Percentiles rank a stretch among this genome's conserved stretches.
phyloP scores from a whole-genome alignment of 306 rosid species.

The Glycine tomentella region DNA sequence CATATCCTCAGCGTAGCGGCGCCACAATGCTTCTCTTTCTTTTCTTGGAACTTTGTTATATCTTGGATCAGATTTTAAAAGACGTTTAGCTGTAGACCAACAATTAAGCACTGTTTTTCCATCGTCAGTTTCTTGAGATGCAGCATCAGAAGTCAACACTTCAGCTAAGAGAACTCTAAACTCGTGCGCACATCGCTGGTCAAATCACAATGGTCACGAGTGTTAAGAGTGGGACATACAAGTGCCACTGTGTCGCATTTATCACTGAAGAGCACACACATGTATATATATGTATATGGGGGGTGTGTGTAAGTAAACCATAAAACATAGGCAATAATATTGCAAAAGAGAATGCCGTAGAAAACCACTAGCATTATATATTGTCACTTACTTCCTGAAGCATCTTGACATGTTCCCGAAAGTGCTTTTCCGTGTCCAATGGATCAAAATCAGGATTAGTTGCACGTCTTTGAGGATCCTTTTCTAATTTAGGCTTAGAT shows the following conservation, averaged over 20 bases:
- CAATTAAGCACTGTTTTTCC: constrained; percentile 84
- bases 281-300: background rate
- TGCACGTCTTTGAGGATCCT: constrained; percentile 93
- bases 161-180: constrained; percentile 78
- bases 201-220: constrained; percentile 40
- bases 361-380: constrained; percentile 9
- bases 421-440: constrained; percentile 85
- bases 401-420: constrained; percentile 89
- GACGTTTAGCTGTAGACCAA: constrained; percentile 88
- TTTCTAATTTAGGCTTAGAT: constrained; percentile 80
- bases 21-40: constrained; percentile 89
- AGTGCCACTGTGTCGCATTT: background rate
- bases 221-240: constrained; percentile 40
- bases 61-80: constrained; percentile 77
- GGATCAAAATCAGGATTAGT: constrained; percentile 76
- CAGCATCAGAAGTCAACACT: constrained; percentile 70
- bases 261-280: too few relatives aligned
- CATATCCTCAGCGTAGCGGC: constrained; percentile 71
- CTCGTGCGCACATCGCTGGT: constrained; percentile 81
- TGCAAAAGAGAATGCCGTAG: background rate
- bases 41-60: constrained; percentile 78
- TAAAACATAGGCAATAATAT: constrained; percentile 12
- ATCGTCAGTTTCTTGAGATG: constrained; percentile 69
- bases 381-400: constrained; percentile 80
- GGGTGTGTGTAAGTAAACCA: background rate